Conservation (phyloP, 139 green algal species). For the Edaphochlamys debaryana region DNA sequence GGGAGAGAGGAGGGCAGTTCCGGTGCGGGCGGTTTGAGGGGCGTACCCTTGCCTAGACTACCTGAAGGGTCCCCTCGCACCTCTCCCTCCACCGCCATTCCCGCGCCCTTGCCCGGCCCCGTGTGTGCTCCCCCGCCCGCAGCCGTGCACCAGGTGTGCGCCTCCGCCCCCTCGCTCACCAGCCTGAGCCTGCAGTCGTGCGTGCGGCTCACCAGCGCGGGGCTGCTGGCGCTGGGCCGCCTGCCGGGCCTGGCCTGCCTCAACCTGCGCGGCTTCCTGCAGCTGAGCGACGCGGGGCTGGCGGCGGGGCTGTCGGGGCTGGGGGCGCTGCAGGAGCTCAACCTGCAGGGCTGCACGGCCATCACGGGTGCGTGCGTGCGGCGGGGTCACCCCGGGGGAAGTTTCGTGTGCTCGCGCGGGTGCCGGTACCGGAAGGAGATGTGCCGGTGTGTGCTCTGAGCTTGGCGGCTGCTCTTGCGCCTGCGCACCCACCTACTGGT, state of each 20-base stretch:
- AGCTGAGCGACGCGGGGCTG: conserved; percentile 52
- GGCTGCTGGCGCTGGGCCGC: background rate
- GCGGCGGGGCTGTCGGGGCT: conserved; percentile 34
- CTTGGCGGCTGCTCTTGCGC: too few species aligned
- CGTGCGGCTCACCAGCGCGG: conserved; percentile 31
- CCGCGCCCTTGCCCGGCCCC: too few species aligned
- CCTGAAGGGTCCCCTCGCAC: too few species aligned
- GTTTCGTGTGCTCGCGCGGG: background rate
- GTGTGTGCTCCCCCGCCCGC: background rate
- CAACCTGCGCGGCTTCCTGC: conserved; percentile 46
- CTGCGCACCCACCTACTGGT: too few species aligned
- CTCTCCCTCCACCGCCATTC: too few species aligned
- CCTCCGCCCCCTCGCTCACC: background rate
- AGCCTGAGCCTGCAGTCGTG: conserved; percentile 40
- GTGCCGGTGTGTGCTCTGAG: too few species aligned
- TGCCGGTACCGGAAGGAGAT: background rate
- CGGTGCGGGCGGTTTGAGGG: too few species aligned
- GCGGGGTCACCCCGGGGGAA: background rate
- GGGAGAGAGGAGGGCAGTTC: too few species aligned
- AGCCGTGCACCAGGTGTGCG: conserved; percentile 27
- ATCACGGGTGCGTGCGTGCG: background rate
- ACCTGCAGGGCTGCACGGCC: conserved; percentile 55
- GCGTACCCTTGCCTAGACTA: too few species aligned
- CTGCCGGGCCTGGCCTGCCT: conserved; percentile 10
- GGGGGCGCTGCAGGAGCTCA: conserved; percentile 44